These are phyloP conservation scores for Geranomyces variabilis DNA, from an alignment of 192 early-diverging fungal species.

Conservation along the genomic window DNA sequence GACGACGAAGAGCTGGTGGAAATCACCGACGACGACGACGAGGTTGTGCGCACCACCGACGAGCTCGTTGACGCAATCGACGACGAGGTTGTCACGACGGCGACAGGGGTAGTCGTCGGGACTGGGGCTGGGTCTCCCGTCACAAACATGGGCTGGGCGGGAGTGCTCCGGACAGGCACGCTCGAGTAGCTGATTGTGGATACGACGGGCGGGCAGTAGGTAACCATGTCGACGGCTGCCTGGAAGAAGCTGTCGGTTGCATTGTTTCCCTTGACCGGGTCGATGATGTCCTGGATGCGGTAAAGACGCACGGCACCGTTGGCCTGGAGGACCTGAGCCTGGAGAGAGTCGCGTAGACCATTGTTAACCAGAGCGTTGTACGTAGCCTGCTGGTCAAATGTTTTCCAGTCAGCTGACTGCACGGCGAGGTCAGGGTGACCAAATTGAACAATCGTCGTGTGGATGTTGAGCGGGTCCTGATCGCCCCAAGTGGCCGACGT, in stretches of 20 bases:
- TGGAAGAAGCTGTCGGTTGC: slow-evolving; percentile 36
- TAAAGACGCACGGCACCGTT: slow-evolving; percentile 42
- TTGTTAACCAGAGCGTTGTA: slow-evolving; percentile 19
- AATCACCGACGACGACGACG: not conserved
- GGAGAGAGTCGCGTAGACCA: slow-evolving; percentile 31
- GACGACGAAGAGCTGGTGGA: not conserved
- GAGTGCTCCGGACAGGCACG: not conserved
- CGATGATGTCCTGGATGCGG: slow-evolving; percentile 41
- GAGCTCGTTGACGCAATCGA: not conserved
- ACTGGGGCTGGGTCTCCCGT: not conserved
- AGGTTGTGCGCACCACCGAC: slow-evolving; percentile 1
- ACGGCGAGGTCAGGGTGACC: slow-evolving; percentile 37
- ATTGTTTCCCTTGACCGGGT: slow-evolving; percentile 28
- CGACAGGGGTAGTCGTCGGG: not conserved
- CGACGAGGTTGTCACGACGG: not conserved
- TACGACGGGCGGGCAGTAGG: slow-evolving; percentile 33
- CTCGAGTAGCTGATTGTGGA: not conserved
- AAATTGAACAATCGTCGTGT: slow-evolving; percentile 46
- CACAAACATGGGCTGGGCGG: slow-evolving; percentile 10
- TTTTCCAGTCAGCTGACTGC: slow-evolving; percentile 23
- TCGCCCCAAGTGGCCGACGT: not conserved
- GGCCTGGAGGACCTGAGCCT: slow-evolving; percentile 35
- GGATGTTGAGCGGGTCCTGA: slow-evolving; percentile 26
- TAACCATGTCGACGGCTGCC: slow-evolving; percentile 34
- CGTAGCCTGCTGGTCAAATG: slow-evolving; percentile 38